phyloP scores from a whole-genome alignment of 106 monocot species.

The Iris macrosiphon region DNA sequence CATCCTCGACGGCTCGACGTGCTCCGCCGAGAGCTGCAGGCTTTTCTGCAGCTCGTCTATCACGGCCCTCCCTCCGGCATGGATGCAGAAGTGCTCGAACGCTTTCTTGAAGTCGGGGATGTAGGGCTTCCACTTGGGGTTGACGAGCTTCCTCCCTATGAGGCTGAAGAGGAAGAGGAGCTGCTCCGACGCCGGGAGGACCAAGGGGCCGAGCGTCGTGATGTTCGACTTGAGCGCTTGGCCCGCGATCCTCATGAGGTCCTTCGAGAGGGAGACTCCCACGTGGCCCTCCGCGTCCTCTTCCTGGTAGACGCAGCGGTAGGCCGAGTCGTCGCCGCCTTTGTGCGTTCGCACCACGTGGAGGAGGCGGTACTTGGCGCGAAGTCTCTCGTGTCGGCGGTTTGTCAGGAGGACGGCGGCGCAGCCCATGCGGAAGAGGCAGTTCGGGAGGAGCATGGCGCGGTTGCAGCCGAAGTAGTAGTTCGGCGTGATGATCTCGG shows the following conservation, averaged over 20 bases:
- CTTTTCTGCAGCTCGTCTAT: slow-evolving; percentile 83
- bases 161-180: slow-evolving; percentile 24
- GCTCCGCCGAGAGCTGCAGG: slow-evolving; percentile 42
- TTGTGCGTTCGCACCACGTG: slow-evolving; percentile 22
- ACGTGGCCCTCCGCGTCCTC: slow-evolving; percentile 10
- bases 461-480: slow-evolving; percentile 20
- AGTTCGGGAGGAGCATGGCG: slow-evolving; percentile 21
- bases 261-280: slow-evolving; percentile 18
- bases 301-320: slow-evolving; percentile 19
- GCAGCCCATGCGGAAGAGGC: slow-evolving; percentile 21
- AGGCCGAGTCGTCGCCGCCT: slow-evolving; percentile 18
- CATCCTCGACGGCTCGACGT: slow-evolving; percentile 84
- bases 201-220: slow-evolving; percentile 15
- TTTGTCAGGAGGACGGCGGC: slow-evolving; percentile 21
- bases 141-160: slow-evolving; percentile 9
- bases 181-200: slow-evolving; percentile 25
- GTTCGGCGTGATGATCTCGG: slow-evolving; percentile 24
- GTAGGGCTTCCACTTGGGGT: slow-evolving; percentile 38
- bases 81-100: slow-evolving; percentile 92
- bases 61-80: slow-evolving; percentile 78
- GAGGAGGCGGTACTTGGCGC: slow-evolving; percentile 16
- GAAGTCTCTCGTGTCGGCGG: slow-evolving; percentile 8
- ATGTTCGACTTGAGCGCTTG: slow-evolving; percentile 18
- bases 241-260: slow-evolving; percentile 22
- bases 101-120: slow-evolving; percentile 82